These are phyloP conservation scores for Nicotiana otophora DNA, from an alignment of 257 asterid genomes.

Conservation along the genomic window DNA sequence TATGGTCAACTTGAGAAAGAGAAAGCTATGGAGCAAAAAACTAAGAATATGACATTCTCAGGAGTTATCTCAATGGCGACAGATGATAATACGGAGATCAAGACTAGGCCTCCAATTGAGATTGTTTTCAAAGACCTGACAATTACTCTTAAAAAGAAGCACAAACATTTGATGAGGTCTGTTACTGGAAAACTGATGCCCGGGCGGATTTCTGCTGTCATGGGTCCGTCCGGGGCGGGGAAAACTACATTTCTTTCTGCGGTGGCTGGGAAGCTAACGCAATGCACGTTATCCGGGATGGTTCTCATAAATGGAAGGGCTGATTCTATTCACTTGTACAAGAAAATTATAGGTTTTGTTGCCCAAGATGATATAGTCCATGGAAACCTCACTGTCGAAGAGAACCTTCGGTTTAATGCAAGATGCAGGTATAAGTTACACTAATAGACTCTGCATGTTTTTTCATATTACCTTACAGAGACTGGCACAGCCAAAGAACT, in stretches of 20 bases:
- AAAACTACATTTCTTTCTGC: slow-evolving; percentile 95
- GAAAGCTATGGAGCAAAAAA: slow-evolving; percentile 84
- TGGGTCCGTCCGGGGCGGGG: slow-evolving; percentile 99
- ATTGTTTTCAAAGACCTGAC: slow-evolving; percentile 84
- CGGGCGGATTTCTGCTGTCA: slow-evolving; percentile 86
- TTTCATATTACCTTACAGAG: neutral
- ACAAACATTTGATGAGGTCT: slow-evolving; percentile 80
- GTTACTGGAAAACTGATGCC: slow-evolving; percentile 76
- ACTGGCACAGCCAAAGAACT: neutral
- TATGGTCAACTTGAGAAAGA: slow-evolving; percentile 93
- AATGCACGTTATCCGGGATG: slow-evolving; percentile 64
- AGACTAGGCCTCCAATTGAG: slow-evolving; percentile 72
- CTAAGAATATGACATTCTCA: slow-evolving; percentile 74
- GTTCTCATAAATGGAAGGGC: slow-evolving; percentile 77
- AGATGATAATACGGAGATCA: slow-evolving; percentile 43
- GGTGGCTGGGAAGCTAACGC: slow-evolving; percentile 67
- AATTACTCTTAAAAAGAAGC: slow-evolving; percentile 62
- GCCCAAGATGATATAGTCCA: slow-evolving; percentile 98
- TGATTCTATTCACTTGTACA: slow-evolving; percentile 73
- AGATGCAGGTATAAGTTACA: slow-evolving; percentile 69
- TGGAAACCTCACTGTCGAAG: slow-evolving; percentile 92
- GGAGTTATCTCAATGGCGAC: slow-evolving; percentile 87
- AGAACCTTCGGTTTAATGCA: slow-evolving; percentile 89
- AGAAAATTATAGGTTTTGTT: slow-evolving; percentile 79
- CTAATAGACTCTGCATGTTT: neutral